Base-by-base conservation (phyloP, 176 grass and related monocot species). In the Oryza glaberrima region DNA sequence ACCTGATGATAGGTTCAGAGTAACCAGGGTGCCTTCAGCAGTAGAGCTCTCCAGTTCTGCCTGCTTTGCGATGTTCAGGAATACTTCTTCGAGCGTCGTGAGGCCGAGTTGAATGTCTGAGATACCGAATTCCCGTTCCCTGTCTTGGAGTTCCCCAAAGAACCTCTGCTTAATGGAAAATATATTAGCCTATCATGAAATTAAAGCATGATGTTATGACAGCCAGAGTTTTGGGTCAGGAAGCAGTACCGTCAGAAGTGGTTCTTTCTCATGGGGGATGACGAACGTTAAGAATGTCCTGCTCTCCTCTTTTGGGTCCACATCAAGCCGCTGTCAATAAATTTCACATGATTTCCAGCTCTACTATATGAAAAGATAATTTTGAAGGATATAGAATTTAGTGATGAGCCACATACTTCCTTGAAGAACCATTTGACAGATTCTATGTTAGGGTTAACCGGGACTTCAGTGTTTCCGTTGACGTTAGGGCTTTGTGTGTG, bases 81-180 rank as follows among this genome's bases (percentile, higher is more conserved):
- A 98, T 15, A 98, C 96, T 86, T 98, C 96, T 84, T 98, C 96
- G 3, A 98, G 91, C 52, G 96, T 98, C 0, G 96, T 94, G 43
- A 98, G 86, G 65, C 96, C 91, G 1, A 98, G 96, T 82, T 98
- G 96, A 85, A 96, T 94, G 52, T 98, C 96, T 32, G 91, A 94
- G 81, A 99, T 94, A 72, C 91, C 91, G 13, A 99, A 94, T 83
- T 96, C 93, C 58, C 32, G 80, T 69, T 99, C 93, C 66, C 90
- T 92, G 64, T 99, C 93, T 91, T 99, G 90, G 23, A 99, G 85
- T 73, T 99, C 93, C 12, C 77, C 85, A 34, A 99, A 96, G 76
- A 99, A 99, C 3, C 75, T 86, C 96, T 99, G 96, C 48, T 77
- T 86, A 19, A 9, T 66, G 23, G 76, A 17, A 85, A 81, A 22